Evolutionary conservation across 2,329 filamentous ascomycete species (phyloP), one percentile per base, ranked within the genome.

Genomic region (Cladophialophora psammophila): DNA sequence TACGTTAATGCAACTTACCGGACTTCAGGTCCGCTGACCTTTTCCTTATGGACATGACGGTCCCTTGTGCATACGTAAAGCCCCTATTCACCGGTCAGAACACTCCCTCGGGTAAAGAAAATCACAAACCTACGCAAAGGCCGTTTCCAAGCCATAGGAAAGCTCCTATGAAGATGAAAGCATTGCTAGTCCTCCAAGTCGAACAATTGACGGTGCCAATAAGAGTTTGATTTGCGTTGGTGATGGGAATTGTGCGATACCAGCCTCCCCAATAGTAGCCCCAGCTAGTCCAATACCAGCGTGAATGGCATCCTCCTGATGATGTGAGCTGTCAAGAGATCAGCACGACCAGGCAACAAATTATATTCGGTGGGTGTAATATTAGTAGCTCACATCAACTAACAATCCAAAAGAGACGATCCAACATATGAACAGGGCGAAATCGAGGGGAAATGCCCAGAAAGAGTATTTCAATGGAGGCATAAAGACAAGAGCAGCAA

Each of bases 191-290:
- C 38, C 55, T 36, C 55, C 55, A 65, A 18, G 26, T 26, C n/a
- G 56, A 52, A 57, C 63, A 65, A 55, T 9, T 8, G 15, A 10
- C 56, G 7, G 31, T 18, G 15, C 55, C 56, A 54, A 65, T 35
- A 9, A 65, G 6, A 38, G 15, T n/a, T 38, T 8, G 5, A 13
- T 34, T 60, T 12, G 31, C 34, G 18, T n/a, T 12, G 20, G 38
- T 60, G 13, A 65, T 34, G 8, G 63, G 63, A 20, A 60, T 26
- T 20, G 32, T 40, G 13, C 56, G 56, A 26, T 42, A 65, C 55
- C 55, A 65, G 18, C 55, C 55, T 32, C 45, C 63, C 63, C 63
- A 65, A 20, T 65, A 65, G 42, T 65, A 65, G 32, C 63, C 63
- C 63, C 63, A 65, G 35, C 18, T 60, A 35, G 20, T 52, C 63